A percentile compares a stretch with the other conserved stretches of the same genome.
phyloP scores from a whole-genome alignment of 768 basidiomycete genomes.

The Rhizopogon roseolus region DNA sequence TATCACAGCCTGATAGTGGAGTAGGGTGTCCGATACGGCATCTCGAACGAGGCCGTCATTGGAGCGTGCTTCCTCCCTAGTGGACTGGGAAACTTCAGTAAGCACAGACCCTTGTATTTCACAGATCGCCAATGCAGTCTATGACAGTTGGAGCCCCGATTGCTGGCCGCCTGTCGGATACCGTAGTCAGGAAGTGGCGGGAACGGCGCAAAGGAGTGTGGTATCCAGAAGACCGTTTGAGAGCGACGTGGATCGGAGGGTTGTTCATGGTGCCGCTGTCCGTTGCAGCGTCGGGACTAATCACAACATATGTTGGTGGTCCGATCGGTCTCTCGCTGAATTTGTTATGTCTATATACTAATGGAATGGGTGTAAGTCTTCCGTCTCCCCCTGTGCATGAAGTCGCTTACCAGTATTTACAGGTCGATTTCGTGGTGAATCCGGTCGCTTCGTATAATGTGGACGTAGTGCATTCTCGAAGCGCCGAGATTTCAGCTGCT shows the following conservation, averaged over 20 bases:
- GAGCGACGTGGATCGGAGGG: slow-evolving; percentile 23
- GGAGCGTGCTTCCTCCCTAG: slow-evolving; percentile 21
- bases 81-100: slow-evolving; percentile 22
- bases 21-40: slow-evolving; percentile 43
- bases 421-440: too few species aligned
- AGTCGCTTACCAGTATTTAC: too few species aligned
- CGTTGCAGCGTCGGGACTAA: too few species aligned
- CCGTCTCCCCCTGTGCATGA: too few species aligned
- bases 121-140: not conserved
- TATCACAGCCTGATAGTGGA: not conserved
- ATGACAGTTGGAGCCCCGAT: slow-evolving; percentile 53
- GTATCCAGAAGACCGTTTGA: slow-evolving; percentile 63
- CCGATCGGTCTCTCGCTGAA: too few species aligned
- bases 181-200: slow-evolving; percentile 42
- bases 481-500: too few species aligned
- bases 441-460: too few species aligned
- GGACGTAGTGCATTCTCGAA: too few species aligned
- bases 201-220: slow-evolving; percentile 34
- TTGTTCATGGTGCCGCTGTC: too few species aligned
- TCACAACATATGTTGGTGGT: too few species aligned
- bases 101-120: not conserved
- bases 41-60: slow-evolving; percentile 16
- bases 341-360: too few species aligned
- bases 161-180: slow-evolving; percentile 57
- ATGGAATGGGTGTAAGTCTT: too few species aligned